Evolutionary conservation across 257 asterid genomes (phyloP), one percentile per base, ranked within the genome.

Genomic region (Nicotiana sylvestris): DNA sequence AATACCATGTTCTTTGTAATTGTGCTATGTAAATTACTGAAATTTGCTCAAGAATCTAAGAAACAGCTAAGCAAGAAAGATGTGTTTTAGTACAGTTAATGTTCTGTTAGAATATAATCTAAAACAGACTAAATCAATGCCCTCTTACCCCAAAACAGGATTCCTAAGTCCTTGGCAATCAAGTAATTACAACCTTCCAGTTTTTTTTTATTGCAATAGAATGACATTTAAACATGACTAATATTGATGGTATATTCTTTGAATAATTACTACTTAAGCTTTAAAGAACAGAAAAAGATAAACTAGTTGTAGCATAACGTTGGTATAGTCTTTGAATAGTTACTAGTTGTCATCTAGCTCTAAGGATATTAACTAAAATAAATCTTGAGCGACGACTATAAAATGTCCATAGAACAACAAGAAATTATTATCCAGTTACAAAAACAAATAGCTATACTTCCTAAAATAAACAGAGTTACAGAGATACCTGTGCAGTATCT

Each of bases 91-190:
- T 5, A 0, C 60, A 43, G 60, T 21, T 51, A 32, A 51, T 62
- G 15, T 74, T 21, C 13, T 74, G 64, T 15, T 11, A 51, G 80
- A 74, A 74, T 74, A 51, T 74, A 49, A 66, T 53, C 43, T 72
- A 30, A 30, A 77, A 55, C 64, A 84, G 51, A 39, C 77, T 43
- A 32, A 79, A 82, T 74, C 65, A 74, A 69, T 55, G 15, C 29
- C 15, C 33, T 56, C 27, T 76, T 55, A 33, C 81, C 74, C 33
- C 35, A 80, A 4, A 7, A 81, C 67, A 46, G 15, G 16, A 64
- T 27, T 33, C 9, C 15, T 49, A 53, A 53, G 58, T 53, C 17
- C 58, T 53, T 53, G 17, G 58, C 58, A 53, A 53, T 13, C 58
- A 10, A 53, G 18, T 53, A 27, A 27, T 30, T 27, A 49, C 46